Percentiles rank a stretch among this genome's conserved stretches.
Evolutionary conservation across 2,329 filamentous ascomycete species (phyloP).

Genomic region (Calonectria leucothoes): DNA sequence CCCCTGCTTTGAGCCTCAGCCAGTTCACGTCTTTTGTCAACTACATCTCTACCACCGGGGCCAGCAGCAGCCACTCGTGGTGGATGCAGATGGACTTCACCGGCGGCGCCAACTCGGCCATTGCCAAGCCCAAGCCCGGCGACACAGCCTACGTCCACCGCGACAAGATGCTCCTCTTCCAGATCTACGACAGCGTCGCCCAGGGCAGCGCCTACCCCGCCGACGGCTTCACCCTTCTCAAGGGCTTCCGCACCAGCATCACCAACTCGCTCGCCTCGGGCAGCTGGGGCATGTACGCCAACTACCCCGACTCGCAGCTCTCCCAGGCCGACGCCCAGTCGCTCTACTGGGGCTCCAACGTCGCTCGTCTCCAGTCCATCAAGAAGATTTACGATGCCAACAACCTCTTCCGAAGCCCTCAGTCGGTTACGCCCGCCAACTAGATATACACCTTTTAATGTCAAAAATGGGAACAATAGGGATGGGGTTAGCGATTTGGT

Average conservation of each 20-base stretch:
- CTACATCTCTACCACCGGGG: slow-evolving; percentile 35
- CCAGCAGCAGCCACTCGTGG: slow-evolving; percentile 35
- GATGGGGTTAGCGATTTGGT: neutral
- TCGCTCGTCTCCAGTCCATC: slow-evolving; percentile 47
- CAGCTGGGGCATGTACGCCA: slow-evolving; percentile 54
- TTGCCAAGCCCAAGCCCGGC: slow-evolving; percentile 44
- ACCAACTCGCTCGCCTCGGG: slow-evolving; percentile 42
- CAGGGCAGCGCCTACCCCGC: slow-evolving; percentile 43
- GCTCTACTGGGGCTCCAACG: slow-evolving; percentile 52
- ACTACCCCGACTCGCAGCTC: slow-evolving; percentile 54
- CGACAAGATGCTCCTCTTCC: slow-evolving; percentile 61
- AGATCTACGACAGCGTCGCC: slow-evolving; percentile 57
- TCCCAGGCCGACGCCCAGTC: slow-evolving; percentile 46
- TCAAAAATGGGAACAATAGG: neutral
- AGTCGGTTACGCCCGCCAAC: slow-evolving; percentile 34
- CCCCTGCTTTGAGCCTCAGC: slow-evolving; percentile 30
- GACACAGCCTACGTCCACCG: slow-evolving; percentile 54
- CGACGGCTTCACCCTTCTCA: slow-evolving; percentile 48
- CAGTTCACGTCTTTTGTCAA: slow-evolving; percentile 42
- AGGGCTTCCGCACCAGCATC: slow-evolving; percentile 48
- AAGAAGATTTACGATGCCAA: slow-evolving; percentile 51
- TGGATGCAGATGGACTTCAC: slow-evolving; percentile 47
- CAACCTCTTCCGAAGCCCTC: slow-evolving; percentile 54
- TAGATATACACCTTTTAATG: neutral
- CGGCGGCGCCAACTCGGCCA: slow-evolving; percentile 50